Evolutionary conservation across 106 monocot species (phyloP).

Genomic region (Dendrobium huoshanense): DNA sequence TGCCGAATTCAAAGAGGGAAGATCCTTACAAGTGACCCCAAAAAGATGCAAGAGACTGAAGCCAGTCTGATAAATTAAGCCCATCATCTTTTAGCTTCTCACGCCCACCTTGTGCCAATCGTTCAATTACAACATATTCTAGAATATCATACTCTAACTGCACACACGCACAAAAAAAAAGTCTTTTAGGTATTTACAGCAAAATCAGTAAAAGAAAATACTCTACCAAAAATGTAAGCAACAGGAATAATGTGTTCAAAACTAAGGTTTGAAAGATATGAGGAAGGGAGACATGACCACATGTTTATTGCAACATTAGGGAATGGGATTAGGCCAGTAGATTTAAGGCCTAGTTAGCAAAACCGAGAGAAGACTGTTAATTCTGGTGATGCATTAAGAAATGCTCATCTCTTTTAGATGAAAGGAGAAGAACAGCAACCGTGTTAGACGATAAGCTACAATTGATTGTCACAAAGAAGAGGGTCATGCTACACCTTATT

Average conservation of each 20-base stretch:
- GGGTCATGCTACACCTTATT: no score
- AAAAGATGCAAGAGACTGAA: slow-evolving; percentile 98
- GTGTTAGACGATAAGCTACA: no score
- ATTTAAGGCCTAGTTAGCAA: not conserved
- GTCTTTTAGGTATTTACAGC: not conserved
- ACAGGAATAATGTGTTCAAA: not conserved
- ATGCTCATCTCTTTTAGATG: no score
- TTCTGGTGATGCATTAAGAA: no score
- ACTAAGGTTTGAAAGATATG: not conserved
- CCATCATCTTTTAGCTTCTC: slow-evolving; percentile 98
- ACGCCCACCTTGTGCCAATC: slow-evolving; percentile 86
- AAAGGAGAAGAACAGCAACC: no score
- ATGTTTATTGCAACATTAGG: not conserved
- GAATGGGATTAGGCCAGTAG: not conserved
- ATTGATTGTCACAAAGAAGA: no score
- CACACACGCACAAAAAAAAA: not conserved
- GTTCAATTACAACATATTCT: slow-evolving; percentile 98
- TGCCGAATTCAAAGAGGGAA: not conserved
- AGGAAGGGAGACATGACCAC: not conserved
- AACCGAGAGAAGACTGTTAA: no score
- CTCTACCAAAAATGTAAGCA: not conserved
- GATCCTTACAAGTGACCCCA: slow-evolving; percentile 94
- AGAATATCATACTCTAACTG: slow-evolving; percentile 97
- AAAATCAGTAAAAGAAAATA: not conserved
- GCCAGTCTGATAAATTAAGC: slow-evolving; percentile 96